phyloP scores from a whole-genome alignment of 1,139 yeast species.

The Yamadazyma taylorii region DNA sequence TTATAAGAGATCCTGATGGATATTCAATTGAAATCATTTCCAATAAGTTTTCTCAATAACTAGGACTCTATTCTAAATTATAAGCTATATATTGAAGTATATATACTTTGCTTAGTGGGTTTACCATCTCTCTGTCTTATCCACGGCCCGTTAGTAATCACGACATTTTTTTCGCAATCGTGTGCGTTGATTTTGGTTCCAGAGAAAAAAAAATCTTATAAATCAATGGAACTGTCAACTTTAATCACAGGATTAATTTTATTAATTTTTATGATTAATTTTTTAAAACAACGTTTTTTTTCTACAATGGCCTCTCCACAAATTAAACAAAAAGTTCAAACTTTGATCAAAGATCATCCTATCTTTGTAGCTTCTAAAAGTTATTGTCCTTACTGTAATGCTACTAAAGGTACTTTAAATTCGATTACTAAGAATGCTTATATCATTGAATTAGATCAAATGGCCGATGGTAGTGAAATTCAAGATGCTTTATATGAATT shows the following conservation, averaged over 20 bases:
- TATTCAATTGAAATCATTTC: conserved; percentile 73
- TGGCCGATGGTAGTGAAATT: conserved; percentile 48
- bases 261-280: conserved; percentile 5
- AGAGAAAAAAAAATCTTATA: not conserved
- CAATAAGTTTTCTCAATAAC: not conserved
- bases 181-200: too few relatives aligned
- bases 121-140: too few relatives aligned
- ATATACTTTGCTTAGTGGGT: too few relatives aligned
- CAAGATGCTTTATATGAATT: conserved; percentile 76
- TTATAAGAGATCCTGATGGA: conserved; percentile 89
- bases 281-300: conserved; percentile 5
- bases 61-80: too few relatives aligned
- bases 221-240: conserved; percentile 1
- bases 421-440: conserved; percentile 54
- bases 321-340: conserved; percentile 57
- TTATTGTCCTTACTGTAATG: conserved; percentile 71
- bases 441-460: conserved; percentile 63
- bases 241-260: not conserved
- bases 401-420: conserved; percentile 58
- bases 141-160: too few relatives aligned
- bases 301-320: conserved; percentile 44
- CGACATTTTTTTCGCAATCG: too few relatives aligned
- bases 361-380: conserved; percentile 82
- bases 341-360: conserved; percentile 63
- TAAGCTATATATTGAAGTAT: too few relatives aligned